Base-by-base conservation (phyloP, 2,329 filamentous ascomycete genomes). In the Escovopsis sp. region DNA sequence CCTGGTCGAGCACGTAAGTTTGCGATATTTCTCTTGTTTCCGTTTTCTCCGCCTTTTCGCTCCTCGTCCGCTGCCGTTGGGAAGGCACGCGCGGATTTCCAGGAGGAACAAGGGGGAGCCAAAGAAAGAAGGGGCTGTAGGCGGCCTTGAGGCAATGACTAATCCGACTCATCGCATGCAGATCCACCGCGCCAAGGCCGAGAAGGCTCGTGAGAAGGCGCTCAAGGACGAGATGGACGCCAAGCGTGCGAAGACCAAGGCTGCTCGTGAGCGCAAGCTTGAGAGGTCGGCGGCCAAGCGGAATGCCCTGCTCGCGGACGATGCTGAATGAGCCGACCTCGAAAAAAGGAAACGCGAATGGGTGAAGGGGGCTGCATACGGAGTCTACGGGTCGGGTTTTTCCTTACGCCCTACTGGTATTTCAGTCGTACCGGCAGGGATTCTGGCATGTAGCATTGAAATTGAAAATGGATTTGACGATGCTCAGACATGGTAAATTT, bases 141-240 rank as follows among this genome's bases (percentile, higher is more conserved):
- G 21, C 8, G 21, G 21, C 8, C 21, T 8, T 11, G 21, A 25
- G 21, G 15, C 19, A 34, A 33, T 33, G 14, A 18, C 21, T 19
- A n/a, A 15, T 25, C 23, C 15, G 9, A 25, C 16, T 26, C 14
- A n/a, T 18, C 13, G 18, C 23, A 33, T 27, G 50, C 43, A 98
- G 90, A 96, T 98, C 64, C 90, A 98, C 83, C 92, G 87, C 70
- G 90, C 90, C 72, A 98, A 98, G 84, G 90, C 90, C 56, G 90
- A 98, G 84, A 92, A 93, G 75, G 76, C 77, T 50, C 90, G 90
- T 67, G 90, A 96, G 81, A 78, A 78, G 69, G 68, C 78, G 59
- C 77, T 98, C 67, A 88, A 93, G 81, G 87, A 96, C 64, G 87
- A 96, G 75, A 98, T 98, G 90, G 90, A 96, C 64, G 85, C 83